A percentile compares a stretch with the other conserved stretches of the same genome.
phyloP scores from a whole-genome alignment of 495 filamentous ascomycete genomes.

The Massariosphaeria phaeospora region DNA sequence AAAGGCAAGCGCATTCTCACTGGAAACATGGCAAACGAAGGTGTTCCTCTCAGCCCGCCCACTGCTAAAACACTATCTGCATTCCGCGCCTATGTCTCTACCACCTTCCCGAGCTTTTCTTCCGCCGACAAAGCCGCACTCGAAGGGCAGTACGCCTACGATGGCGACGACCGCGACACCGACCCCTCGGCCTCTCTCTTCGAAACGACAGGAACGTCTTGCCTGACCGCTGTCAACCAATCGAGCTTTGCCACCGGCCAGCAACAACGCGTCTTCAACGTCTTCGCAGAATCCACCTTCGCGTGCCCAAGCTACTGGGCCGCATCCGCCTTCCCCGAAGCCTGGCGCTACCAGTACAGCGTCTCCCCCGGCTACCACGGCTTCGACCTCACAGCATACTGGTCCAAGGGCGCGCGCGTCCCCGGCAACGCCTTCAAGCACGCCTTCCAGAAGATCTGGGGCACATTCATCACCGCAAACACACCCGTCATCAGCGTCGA shows the following conservation, averaged over 20 bases:
- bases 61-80: constrained; percentile 9
- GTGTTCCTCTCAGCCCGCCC: constrained; percentile 27
- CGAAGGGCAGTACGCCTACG: constrained; percentile 24
- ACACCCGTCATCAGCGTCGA: constrained; percentile 12
- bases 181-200: constrained; percentile 16
- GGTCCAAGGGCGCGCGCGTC: constrained; percentile 4
- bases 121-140: constrained; percentile 19
- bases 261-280: constrained; percentile 29
- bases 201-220: constrained; percentile 20
- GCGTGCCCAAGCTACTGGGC: constrained; percentile 34
- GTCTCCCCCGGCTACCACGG: constrained; percentile 29
- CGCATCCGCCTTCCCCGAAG: constrained; percentile 27
- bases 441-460: constrained; percentile 32
- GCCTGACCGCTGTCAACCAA: constrained; percentile 27
- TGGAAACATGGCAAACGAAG: constrained; percentile 43
- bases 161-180: constrained; percentile 10
- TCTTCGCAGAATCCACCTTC: constrained; percentile 34
- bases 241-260: constrained; percentile 29
- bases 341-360: constrained; percentile 34
- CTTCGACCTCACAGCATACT: constrained; percentile 27
- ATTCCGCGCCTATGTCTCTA: constrained; percentile 27
- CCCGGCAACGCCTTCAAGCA: constrained; percentile 24
- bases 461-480: constrained; percentile 27
- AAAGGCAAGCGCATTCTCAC: constrained; percentile 51
- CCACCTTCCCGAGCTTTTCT: constrained; percentile 26